phyloP scores from a whole-genome alignment of 257 asterid genomes.

The Ehretia macrophylla region DNA sequence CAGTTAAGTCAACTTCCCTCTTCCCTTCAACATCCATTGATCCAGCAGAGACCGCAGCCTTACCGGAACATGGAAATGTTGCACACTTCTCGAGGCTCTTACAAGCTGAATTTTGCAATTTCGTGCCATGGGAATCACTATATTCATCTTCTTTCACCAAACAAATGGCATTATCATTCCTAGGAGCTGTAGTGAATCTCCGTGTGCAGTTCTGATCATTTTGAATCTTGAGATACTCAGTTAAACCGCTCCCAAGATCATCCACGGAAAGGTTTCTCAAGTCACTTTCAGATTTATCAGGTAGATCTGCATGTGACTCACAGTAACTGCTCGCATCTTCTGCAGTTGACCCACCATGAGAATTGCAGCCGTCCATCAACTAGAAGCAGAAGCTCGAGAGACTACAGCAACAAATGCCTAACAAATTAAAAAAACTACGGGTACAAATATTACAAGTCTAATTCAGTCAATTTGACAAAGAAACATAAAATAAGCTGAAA shows the following conservation, averaged over 20 bases:
- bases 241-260: constrained; percentile 47
- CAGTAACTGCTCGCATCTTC: constrained; percentile 34
- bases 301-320: constrained; percentile 36
- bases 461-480: too few relatives aligned
- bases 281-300: constrained; percentile 17
- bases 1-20: constrained; percentile 18
- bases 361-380: constrained; percentile 56
- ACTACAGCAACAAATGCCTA: constrained; percentile 2
- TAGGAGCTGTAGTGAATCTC: constrained; percentile 17
- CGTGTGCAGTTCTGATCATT: constrained; percentile 26
- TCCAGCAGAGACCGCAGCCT: constrained; percentile 20
- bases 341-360: constrained; percentile 32
- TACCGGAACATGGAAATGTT: constrained; percentile 42
- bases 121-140: constrained; percentile 17
- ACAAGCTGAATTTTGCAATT: constrained; percentile 17
- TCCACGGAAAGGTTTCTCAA: constrained; percentile 30
- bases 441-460: not conserved
- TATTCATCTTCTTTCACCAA: constrained; percentile 26
- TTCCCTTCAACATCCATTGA: constrained; percentile 18
- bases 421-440: not conserved
- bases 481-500: too few relatives aligned
- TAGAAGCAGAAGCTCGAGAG: constrained; percentile 27
- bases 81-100: constrained; percentile 45
- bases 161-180: constrained; percentile 17
- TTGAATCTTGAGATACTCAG: constrained; percentile 32